phyloP scores from a whole-genome alignment of 2,329 filamentous ascomycete species.

The Aspergillus proliferans region DNA sequence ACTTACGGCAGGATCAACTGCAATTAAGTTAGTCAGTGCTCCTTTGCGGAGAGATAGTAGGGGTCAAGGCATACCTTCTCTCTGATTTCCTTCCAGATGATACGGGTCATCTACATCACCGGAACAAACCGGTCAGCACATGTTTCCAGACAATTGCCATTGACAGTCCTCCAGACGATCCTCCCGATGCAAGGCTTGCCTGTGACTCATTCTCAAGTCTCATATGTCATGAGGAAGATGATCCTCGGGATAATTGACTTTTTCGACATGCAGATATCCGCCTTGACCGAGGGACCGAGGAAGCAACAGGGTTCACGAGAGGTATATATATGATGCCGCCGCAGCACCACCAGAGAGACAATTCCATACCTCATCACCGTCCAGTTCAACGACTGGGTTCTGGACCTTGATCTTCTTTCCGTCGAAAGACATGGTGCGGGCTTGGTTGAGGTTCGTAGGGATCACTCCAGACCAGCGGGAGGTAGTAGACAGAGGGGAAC shows the following conservation, averaged over 20 bases:
- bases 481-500: conserved; percentile 17
- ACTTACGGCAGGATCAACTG: conserved; percentile 74
- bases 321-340: not conserved
- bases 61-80: conserved; percentile 58
- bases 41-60: too few relatives aligned
- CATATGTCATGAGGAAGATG: conserved; percentile 1
- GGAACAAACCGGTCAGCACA: conserved; percentile 14
- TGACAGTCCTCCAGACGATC: too few relatives aligned
- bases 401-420: conserved; percentile 95
- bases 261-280: conserved; percentile 16
- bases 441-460: conserved; percentile 27
- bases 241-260: conserved; percentile 20
- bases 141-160: conserved; percentile 1
- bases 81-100: conserved; percentile 99
- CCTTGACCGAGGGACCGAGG: not conserved
- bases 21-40: conserved; percentile 2
- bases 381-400: conserved; percentile 96
- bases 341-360: conserved; percentile 7
- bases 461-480: conserved; percentile 25
- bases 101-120: conserved; percentile 74
- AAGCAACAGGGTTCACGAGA: not conserved
- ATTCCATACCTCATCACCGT: conserved; percentile 60
- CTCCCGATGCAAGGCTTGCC: too few relatives aligned
- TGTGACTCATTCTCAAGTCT: too few relatives aligned
- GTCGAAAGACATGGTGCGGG: conserved; percentile 42